These are phyloP conservation scores for Cryptococcus maquisensis DNA, from an alignment of 1,284 basidiomycete species.

Conservation along the genomic window DNA sequence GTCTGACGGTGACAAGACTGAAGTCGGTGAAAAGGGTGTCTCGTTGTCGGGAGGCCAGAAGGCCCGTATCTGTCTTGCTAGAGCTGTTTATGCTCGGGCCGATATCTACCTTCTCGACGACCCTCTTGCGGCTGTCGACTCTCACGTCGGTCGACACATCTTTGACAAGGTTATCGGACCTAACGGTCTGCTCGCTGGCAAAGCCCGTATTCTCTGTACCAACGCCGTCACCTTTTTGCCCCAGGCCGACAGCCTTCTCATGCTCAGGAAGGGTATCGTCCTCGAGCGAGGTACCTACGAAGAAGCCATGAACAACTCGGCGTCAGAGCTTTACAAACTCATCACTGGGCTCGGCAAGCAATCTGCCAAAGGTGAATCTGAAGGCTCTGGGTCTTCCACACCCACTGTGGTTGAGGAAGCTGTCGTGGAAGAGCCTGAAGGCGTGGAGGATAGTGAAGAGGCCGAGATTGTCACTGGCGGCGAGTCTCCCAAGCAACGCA, in stretches of 20 bases:
- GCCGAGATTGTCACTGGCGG: constrained; percentile 30
- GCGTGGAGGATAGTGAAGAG: constrained; percentile 35
- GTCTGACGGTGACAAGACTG: constrained; percentile 65
- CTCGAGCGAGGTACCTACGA: constrained; percentile 71
- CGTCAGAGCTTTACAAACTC: constrained; percentile 73
- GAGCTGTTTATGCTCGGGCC: constrained; percentile 56
- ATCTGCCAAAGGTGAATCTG: constrained; percentile 31
- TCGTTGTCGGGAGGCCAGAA: constrained; percentile 59
- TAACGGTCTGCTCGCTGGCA: constrained; percentile 72
- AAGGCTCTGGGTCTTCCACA: constrained; percentile 50
- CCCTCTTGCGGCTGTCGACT: constrained; percentile 58
- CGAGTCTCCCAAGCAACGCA: constrained; percentile 30
- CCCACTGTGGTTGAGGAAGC: constrained; percentile 31
- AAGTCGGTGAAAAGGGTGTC: constrained; percentile 63
- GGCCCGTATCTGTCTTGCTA: constrained; percentile 58
- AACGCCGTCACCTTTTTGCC: constrained; percentile 82
- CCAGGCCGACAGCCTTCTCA: constrained; percentile 73
- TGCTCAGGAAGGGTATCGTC: constrained; percentile 77
- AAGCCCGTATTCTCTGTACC: constrained; percentile 83
- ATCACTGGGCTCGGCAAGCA: constrained; percentile 57
- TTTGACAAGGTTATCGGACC: constrained; percentile 87
- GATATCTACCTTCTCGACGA: constrained; percentile 58
- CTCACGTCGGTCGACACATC: constrained; percentile 64
- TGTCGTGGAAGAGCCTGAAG: constrained; percentile 24
- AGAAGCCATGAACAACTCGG: constrained; percentile 60